Percentiles rank a stretch among this genome's conserved stretches.
phyloP scores from a whole-genome alignment of 2,329 filamentous ascomycete species.

The Curvularia verruculosa region DNA sequence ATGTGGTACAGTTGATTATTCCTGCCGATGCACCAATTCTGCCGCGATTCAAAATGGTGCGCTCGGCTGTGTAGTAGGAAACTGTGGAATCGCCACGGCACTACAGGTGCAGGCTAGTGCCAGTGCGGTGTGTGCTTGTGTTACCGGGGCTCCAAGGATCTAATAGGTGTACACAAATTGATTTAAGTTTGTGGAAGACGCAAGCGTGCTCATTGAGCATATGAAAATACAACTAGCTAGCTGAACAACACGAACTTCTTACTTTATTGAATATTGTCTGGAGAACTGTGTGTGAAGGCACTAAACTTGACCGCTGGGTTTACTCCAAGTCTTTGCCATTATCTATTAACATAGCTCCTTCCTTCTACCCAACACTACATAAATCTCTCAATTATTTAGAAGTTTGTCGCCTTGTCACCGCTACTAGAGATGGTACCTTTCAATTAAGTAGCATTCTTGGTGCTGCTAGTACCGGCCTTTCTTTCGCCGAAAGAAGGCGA shows the following conservation, averaged over 20 bases:
- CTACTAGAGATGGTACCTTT: too few relatives aligned
- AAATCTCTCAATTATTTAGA: too few relatives aligned
- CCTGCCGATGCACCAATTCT: slow-evolving; percentile 12
- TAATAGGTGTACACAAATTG: neutral
- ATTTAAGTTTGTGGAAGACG: neutral
- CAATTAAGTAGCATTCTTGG: neutral
- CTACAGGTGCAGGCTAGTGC: slow-evolving; percentile 14
- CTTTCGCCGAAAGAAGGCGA: neutral
- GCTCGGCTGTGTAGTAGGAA: slow-evolving; percentile 8
- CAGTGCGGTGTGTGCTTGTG: slow-evolving; percentile 11
- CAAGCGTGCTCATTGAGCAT: neutral
- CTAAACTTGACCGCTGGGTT: too few relatives aligned
- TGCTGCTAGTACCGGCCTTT: neutral
- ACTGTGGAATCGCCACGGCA: slow-evolving; percentile 10
- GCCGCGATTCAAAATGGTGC: slow-evolving; percentile 11
- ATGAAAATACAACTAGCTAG: neutral
- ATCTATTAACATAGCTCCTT: too few relatives aligned
- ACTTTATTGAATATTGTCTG: neutral
- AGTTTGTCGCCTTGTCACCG: too few relatives aligned
- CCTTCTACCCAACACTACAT: too few relatives aligned
- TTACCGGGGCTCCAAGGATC: neutral
- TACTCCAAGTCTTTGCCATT: too few relatives aligned
- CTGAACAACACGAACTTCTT: neutral
- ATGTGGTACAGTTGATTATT: slow-evolving; percentile 6
- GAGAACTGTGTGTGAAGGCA: too few relatives aligned